phyloP scores from a whole-genome alignment of 2,329 filamentous ascomycete species.

The Fusarium verticillioides region DNA sequence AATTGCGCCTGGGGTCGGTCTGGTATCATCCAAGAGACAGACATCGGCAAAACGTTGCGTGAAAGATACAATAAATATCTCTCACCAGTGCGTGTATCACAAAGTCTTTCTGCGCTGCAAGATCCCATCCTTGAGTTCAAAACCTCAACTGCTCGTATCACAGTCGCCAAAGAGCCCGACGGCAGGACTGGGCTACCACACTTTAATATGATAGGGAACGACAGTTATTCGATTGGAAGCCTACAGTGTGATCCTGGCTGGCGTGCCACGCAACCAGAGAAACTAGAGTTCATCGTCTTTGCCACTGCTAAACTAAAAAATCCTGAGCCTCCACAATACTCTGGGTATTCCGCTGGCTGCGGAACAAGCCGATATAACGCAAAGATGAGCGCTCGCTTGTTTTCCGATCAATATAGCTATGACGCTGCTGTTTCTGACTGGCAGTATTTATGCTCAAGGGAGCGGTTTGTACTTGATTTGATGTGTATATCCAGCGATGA shows the following conservation, averaged over 20 bases:
- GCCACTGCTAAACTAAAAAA: background rate
- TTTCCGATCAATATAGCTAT: background rate
- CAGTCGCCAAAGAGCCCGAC: accelerated
- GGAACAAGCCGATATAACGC: background rate
- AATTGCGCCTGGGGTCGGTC: background rate
- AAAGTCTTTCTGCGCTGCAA: accelerated
- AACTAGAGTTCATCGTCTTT: background rate
- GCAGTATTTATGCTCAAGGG: background rate
- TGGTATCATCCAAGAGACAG: background rate
- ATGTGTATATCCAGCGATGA: background rate
- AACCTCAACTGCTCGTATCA: background rate
- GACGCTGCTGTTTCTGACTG: background rate
- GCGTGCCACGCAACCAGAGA: background rate
- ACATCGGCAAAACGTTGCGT: background rate
- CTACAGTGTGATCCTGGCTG: background rate
- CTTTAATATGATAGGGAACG: background rate
- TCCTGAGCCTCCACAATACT: background rate
- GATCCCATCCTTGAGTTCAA: background rate
- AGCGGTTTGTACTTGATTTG: background rate
- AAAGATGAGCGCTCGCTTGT: background rate
- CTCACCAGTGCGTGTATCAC: background rate
- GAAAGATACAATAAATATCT: background rate
- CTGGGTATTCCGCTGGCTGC: background rate
- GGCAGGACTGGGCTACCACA: background rate
- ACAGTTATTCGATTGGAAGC: background rate